phyloP scores from a whole-genome alignment of 495 filamentous ascomycete species.

The Hyaloscypha variabilis region DNA sequence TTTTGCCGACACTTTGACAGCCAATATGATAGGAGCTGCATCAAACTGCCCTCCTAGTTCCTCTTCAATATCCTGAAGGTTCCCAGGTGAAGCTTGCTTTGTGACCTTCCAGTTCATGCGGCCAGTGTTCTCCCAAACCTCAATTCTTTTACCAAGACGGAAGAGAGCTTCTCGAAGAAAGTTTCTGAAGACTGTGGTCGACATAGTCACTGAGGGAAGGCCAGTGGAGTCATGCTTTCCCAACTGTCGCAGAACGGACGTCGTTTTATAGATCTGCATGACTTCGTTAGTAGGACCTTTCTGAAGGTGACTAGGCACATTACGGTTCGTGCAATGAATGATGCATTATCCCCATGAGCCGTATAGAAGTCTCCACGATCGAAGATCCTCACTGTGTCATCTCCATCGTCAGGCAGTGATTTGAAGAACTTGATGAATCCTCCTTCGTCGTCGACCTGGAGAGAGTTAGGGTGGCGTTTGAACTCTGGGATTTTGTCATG shows the following conservation, averaged over 20 bases:
- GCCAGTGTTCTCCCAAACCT: conserved; percentile 81
- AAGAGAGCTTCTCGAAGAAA: conserved; percentile 95
- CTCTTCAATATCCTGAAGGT: conserved; percentile 96
- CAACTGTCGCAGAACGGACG: conserved; percentile 88
- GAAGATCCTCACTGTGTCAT: conserved; percentile 84
- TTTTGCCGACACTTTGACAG: conserved; percentile 88
- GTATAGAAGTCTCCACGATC: conserved; percentile 96
- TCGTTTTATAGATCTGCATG: conserved; percentile 87
- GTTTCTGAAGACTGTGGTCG: conserved; percentile 89
- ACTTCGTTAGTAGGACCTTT: neutral
- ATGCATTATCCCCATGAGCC: conserved; percentile 88
- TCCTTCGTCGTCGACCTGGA: conserved; percentile 89
- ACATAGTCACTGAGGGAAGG: conserved; percentile 91
- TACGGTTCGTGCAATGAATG: conserved; percentile 88
- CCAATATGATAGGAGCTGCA: conserved; percentile 87
- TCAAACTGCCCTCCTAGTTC: conserved; percentile 89
- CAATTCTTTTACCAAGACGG: conserved; percentile 83
- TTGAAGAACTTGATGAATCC: conserved; percentile 96
- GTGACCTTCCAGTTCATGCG: conserved; percentile 87
- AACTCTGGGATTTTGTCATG: conserved; percentile 33
- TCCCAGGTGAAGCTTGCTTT: conserved; percentile 93
- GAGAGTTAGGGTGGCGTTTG: conserved; percentile 19
- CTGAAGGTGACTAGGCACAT: conserved; percentile 20
- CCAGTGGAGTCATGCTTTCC: conserved; percentile 81
- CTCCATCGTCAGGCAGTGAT: conserved; percentile 66